Base-by-base conservation (phyloP, 2,329 filamentous ascomycete genomes). In the Ophiosphaerella korrae region DNA sequence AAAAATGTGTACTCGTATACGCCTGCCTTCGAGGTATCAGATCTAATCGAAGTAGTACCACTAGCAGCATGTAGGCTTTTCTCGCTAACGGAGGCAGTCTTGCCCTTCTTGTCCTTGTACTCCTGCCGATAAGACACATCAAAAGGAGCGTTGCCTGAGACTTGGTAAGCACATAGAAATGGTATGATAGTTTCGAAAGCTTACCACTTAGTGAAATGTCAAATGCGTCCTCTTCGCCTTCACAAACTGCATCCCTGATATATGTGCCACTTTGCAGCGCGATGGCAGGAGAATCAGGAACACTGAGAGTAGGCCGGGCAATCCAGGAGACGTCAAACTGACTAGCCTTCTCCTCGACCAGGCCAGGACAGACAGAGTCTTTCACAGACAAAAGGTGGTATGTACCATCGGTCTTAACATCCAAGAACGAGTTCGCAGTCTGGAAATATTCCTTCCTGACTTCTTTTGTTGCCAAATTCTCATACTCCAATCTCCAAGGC, bases 201-300 rank as follows among this genome's bases (percentile, higher is more conserved):
- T 75, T 83, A 84, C 91, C 93, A 70, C 84, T 84, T 55, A 99
- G 82, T 37, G 83, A 82, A 45, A 99, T 78, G 66, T 97, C 92
- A 48, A 97, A 86, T 3, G 87, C 86, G 71, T 97, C 93, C 66
- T 96, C 89, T 55, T 97, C 93, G 26, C 93, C 93, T 76, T 99
- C 92, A 68, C 94, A 99, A 26, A 99, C 88, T 53, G 92, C 87
- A 36, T 86, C 83, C 74, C 95, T 95, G 61, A 86, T 71, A 68
- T 87, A 89, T 31, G 80, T 80, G 24, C 79, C 78, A 13, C 79
- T 77, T 32, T 80, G 66, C 13, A 67, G 74, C 9, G 78, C 78
- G 40, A 90, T 80, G 40, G 86, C 83, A 3, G 85, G 79, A n/a
- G 60, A 84, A 52, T 88, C 82, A 5, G 86, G 79, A 39, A 94